These are phyloP conservation scores for Sindora glabra DNA, from an alignment of 306 rosid genomes.

Conservation along the genomic window DNA sequence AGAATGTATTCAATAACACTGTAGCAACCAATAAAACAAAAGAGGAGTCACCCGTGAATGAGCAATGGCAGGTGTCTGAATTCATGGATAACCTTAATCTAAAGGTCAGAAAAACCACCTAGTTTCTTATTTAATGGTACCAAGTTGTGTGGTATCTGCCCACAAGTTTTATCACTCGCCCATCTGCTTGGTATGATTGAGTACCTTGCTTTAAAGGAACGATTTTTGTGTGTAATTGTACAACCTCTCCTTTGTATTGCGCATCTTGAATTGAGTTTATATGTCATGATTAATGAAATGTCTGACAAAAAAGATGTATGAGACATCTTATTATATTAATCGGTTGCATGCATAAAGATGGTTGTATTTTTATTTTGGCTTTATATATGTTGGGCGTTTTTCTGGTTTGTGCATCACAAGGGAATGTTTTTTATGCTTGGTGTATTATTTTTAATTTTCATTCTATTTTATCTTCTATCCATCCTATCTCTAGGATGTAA, in stretches of 20 bases:
- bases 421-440: too few species aligned
- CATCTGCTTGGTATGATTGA: not conserved
- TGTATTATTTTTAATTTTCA: too few species aligned
- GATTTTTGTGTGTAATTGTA: not conserved
- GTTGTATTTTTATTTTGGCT: too few species aligned
- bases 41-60: slow-evolving; percentile 28
- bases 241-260: not conserved
- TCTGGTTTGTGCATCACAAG: too few species aligned
- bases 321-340: too few species aligned
- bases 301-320: not conserved
- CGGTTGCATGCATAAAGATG: too few species aligned
- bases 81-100: slow-evolving; percentile 24
- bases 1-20: slow-evolving; percentile 9
- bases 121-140: not conserved
- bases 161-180: too few species aligned
- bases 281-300: not conserved
- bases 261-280: not conserved
- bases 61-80: slow-evolving; percentile 18
- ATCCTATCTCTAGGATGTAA: too few species aligned
- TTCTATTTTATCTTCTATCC: too few species aligned
- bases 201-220: not conserved
- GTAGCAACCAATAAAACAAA: slow-evolving; percentile 21
- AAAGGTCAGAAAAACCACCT: slow-evolving; percentile 1
- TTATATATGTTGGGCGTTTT: too few species aligned
- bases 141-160: not conserved